Evolutionary conservation across 2,329 filamentous ascomycete genomes (phyloP).

Genomic region (Diaporthe citrichinensis): DNA sequence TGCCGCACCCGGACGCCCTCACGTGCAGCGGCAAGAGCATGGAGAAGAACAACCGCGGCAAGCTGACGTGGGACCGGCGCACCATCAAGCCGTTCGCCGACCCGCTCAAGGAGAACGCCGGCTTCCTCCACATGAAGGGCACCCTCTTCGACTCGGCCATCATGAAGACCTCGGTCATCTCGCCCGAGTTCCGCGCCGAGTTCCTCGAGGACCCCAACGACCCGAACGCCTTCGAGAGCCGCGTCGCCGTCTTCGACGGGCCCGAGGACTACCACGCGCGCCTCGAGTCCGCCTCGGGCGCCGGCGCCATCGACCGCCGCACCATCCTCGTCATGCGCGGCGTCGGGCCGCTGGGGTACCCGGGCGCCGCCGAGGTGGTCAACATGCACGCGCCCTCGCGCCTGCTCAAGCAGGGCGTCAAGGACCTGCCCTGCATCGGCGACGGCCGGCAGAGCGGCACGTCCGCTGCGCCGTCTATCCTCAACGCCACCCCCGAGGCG

Average conservation of each 20-base stretch:
- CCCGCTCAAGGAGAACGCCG: conserved; percentile 64
- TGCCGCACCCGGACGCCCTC: conserved; percentile 49
- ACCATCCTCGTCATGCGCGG: conserved; percentile 65
- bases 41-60: conserved; percentile 57
- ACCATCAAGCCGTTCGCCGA: conserved; percentile 61
- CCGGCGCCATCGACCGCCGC: conserved; percentile 55
- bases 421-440: conserved; percentile 64
- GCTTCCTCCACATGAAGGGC: conserved; percentile 64
- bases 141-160: conserved; percentile 65
- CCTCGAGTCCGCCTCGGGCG: conserved; percentile 52
- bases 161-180: conserved; percentile 67
- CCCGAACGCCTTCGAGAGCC: conserved; percentile 62
- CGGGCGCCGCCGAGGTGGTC: conserved; percentile 65
- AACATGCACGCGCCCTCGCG: conserved; percentile 65
- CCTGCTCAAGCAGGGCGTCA: conserved; percentile 60
- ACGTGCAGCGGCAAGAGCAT: conserved; percentile 63
- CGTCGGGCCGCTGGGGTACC: conserved; percentile 63
- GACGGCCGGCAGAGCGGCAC: conserved; percentile 70
- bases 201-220: conserved; percentile 61
- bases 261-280: conserved; percentile 62
- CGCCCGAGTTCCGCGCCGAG: conserved; percentile 57
- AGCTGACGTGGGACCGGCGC: conserved; percentile 63
- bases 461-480: conserved; percentile 67
- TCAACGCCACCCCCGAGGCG: conserved; percentile 70
- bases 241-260: conserved; percentile 64